A percentile compares a stretch with the other conserved stretches of the same genome.
These are phyloP conservation scores for Salix caprea DNA, from an alignment of 345 rosid genomes.

Conservation along the genomic window DNA sequence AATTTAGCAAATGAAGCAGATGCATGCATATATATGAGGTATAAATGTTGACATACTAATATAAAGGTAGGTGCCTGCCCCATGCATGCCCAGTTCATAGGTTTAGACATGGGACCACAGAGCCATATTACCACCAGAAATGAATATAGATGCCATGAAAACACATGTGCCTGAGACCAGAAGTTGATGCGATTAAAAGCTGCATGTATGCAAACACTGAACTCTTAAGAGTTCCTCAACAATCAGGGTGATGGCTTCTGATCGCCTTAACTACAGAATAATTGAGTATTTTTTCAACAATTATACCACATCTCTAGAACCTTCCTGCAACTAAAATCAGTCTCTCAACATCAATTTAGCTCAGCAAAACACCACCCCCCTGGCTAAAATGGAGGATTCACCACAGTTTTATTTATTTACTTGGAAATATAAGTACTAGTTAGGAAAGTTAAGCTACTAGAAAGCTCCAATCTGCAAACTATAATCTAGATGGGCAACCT, in stretches of 20 bases:
- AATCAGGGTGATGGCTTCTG: not conserved
- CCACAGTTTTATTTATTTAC: not conserved
- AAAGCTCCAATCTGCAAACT: not conserved
- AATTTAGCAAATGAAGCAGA: not conserved
- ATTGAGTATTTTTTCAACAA: not conserved
- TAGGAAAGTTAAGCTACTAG: too few relatives aligned
- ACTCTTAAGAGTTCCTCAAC: not conserved
- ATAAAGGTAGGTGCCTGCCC: not conserved
- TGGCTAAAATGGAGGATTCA: not conserved
- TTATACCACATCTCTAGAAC: not conserved
- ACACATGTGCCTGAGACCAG: not conserved
- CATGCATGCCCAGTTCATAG: not conserved
- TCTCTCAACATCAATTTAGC: not conserved
- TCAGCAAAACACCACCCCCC: not conserved
- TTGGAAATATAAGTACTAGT: not conserved
- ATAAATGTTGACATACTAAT: too few relatives aligned
- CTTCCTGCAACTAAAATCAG: not conserved
- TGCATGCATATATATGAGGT: not conserved
- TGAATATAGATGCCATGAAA: not conserved
- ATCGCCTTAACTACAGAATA: not conserved
- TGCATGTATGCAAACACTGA: not conserved
- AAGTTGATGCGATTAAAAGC: not conserved
- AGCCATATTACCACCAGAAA: not conserved
- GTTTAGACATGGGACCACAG: not conserved
- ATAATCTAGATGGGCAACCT: not conserved